Evolutionary conservation across 2,329 filamentous ascomycete species (phyloP), one percentile per base, ranked within the genome.

Genomic region (Pseudogymnoascus pannorum): DNA sequence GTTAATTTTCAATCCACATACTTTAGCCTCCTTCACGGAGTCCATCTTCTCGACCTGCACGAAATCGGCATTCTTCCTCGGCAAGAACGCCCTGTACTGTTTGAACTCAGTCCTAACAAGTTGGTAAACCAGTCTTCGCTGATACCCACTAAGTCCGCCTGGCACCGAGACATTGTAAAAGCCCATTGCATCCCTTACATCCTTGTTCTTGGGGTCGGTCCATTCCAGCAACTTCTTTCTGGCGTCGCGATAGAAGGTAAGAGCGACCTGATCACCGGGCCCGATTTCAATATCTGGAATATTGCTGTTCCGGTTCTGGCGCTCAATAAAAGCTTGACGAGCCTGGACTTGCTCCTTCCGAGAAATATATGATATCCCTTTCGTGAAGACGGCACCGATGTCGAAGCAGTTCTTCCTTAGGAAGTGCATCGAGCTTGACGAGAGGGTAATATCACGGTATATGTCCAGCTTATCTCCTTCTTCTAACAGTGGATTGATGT

Each of bases 61-160:
- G 42, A 72, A 72, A 16, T 60, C 61, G 12, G 65, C 64, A 40
- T 69, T 66, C 20, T 65, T 64, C 11, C 65, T 62, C 36, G 64
- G n/a, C 18, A 35, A 22, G 61, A 69, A 68, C 5, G 65, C 64
- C 54, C 66, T 60, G 14, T 67, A 65, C 4, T 58, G 58, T 1
- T 79, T 78, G 57, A 78, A 89, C 65, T 88, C 85, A 12, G 78
- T 79, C 11, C 83, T 78, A n/a, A 89, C 78, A 11, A 88, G 75
- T 66, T 88, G 85, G 68, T 89, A 83, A 0, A 89, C 78, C 5
- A 89, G 75, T 33, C 84, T 78, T 69, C 86, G 84, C 69, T 89
- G 85, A 66, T 82, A 88, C 0, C 79, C 77, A 63, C 79, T 84
- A 24, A 86, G 69, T 8, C 71, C 68, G 16, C 64, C 65, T 3